These are phyloP conservation scores for Ophiostoma sp. DNA, from an alignment of 2,329 filamentous ascomycete genomes.

Conservation along the genomic window DNA sequence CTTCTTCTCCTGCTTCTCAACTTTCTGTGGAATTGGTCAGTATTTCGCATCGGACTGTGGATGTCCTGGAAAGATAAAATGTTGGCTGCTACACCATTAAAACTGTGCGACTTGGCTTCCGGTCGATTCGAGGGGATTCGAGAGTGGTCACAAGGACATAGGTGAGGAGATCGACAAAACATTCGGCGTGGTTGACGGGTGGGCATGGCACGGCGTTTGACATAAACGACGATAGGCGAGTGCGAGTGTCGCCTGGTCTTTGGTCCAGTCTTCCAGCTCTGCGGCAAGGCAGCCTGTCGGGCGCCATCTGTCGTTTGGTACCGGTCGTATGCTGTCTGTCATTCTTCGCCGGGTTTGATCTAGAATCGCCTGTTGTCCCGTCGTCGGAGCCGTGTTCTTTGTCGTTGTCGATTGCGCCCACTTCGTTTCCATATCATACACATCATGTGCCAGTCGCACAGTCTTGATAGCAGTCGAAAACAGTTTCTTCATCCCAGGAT, in stretches of 20 bases:
- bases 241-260: not conserved
- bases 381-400: not conserved
- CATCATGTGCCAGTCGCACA: not conserved
- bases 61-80: not conserved
- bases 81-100: not conserved
- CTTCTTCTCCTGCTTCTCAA: slow-evolving; percentile 86
- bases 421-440: not conserved
- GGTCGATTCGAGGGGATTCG: not conserved
- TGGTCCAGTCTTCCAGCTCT: not conserved
- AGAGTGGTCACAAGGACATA: not conserved
- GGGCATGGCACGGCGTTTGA: not conserved
- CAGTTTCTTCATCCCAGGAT: not conserved
- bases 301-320: not conserved
- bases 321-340: not conserved
- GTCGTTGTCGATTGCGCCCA: not conserved
- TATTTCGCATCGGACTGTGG: not conserved
- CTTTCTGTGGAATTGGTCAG: slow-evolving; percentile 25
- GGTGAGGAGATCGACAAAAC: too few species aligned
- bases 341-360: not conserved
- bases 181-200: not conserved
- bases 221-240: not conserved
- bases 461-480: not conserved
- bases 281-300: not conserved
- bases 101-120: not conserved
- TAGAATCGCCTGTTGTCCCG: not conserved